Conservation (phyloP, 2,329 filamentous ascomycete genomes). For the Alternaria triticimaculans region DNA sequence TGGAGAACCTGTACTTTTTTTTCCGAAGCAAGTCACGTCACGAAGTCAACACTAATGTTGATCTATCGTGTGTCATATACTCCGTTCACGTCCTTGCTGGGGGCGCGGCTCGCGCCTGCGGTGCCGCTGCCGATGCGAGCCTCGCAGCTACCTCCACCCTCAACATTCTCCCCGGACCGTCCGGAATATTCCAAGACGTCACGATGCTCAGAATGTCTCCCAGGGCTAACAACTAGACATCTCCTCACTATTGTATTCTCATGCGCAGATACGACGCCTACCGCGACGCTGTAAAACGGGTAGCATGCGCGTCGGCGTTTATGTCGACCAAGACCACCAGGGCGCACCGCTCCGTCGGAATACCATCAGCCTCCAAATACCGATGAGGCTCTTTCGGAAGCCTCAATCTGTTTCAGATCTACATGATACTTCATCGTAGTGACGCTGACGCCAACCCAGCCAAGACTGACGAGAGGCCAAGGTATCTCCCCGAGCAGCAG, state of each 20-base stretch:
- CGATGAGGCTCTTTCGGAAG: not conserved
- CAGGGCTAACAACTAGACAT: not conserved
- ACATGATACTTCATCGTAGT: not conserved
- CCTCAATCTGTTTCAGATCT: not conserved
- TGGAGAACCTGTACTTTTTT: not conserved
- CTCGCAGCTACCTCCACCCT: not conserved
- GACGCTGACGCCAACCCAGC: not conserved
- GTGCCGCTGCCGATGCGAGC: not conserved
- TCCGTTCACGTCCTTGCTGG: not conserved
- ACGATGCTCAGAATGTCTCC: not conserved
- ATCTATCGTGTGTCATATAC: too few species aligned
- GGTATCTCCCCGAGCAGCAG: slow-evolving; percentile 1
- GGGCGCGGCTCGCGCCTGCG: not conserved
- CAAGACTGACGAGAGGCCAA: not conserved
- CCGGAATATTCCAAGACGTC: not conserved
- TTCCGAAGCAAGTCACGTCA: not conserved
- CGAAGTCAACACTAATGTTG: not conserved
- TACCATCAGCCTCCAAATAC: not conserved
- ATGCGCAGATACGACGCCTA: not conserved
- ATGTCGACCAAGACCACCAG: not conserved
- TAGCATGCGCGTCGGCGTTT: not conserved
- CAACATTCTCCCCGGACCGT: not conserved
- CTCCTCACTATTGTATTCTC: not conserved
- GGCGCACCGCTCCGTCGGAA: not conserved
- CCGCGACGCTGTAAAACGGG: not conserved